These are phyloP conservation scores for Trichosporon sp. DNA, from an alignment of 1,284 basidiomycete genomes.

Conservation along the genomic window DNA sequence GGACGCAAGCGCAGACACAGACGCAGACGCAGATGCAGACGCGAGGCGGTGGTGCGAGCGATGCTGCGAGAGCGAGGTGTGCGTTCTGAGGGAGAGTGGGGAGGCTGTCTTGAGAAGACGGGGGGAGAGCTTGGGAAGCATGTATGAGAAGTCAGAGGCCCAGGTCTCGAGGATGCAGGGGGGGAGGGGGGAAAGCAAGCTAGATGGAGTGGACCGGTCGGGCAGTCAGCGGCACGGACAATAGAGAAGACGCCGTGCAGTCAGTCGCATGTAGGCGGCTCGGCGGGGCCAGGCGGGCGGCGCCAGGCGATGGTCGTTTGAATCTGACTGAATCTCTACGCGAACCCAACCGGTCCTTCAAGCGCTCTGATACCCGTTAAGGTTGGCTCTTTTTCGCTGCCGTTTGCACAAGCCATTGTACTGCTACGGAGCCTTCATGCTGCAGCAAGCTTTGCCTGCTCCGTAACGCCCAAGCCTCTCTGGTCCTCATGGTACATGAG, in stretches of 20 bases:
- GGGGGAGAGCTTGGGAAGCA: slow-evolving; percentile 11
- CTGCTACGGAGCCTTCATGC: too few relatives aligned
- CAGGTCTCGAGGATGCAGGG: background rate
- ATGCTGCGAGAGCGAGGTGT: background rate
- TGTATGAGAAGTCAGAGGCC: slow-evolving; percentile 1
- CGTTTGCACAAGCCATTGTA: too few relatives aligned
- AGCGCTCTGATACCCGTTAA: too few relatives aligned
- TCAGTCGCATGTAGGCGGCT: too few relatives aligned
- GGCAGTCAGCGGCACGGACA: slow-evolving; percentile 9
- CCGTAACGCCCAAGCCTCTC: background rate
- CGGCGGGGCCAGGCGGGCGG: too few relatives aligned
- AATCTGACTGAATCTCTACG: too few relatives aligned
- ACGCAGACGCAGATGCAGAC: too few relatives aligned
- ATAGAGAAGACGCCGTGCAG: slow-evolving; percentile 4
- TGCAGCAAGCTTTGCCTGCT: too few relatives aligned
- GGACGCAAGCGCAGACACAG: background rate
- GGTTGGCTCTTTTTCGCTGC: background rate
- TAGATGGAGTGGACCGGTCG: slow-evolving; percentile 8
- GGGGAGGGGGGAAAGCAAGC: background rate
- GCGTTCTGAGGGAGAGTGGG: background rate
- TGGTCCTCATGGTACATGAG: too few relatives aligned
- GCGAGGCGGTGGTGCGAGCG: background rate
- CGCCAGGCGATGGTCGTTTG: background rate
- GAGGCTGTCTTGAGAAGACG: slow-evolving; percentile 13
- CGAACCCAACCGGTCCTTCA: background rate